Evolutionary conservation across 2,329 filamentous ascomycete species (phyloP), one percentile per base, ranked within the genome.

Genomic region (Amauroascus verrucosus): DNA sequence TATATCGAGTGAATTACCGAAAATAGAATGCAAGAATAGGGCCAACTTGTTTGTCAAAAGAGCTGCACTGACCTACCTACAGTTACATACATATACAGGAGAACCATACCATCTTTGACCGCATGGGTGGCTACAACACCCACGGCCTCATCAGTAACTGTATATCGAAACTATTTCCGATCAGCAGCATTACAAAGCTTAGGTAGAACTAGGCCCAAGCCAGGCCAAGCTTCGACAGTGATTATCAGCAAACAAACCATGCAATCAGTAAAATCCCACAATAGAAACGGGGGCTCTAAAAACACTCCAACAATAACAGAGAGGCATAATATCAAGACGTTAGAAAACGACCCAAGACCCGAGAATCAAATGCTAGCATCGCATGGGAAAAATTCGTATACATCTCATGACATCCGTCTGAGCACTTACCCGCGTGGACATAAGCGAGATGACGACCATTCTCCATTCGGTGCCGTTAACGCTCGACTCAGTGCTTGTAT

Each of bases 401-500:
- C 16, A 35, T 35, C 9, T 28, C 20, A 11, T 28, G n/a, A n/a
- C 6, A 48, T 9, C 2, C 32, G 28, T 44, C n/a, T 1, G 28
- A 14, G 16, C 7, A 18, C 24, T 32, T 24, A 41, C 48, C 18
- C 20, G 11, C 30, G 33, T 30, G 33, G 9, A 20, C 7, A 4
- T 32, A 22, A 26, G 33, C 11, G 2, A 38, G 13, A 45, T 37
- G 22, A 45, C 20, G 22, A 3, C 41, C 3, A 28, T 8, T 26
- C 22, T 30, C 20, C 20, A 37, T 38, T 38, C 20, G 20, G 16
- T 38, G n/a, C 13, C 1, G 1, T 26, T 37, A 22, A 33, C 38
- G 35, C 4, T 43, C 24, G 8, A 3, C 32, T 59, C 56, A 64
- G 58, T 65, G 64, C 56, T 62, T 65, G 48, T 69, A 67, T 55